Conservation (phyloP, 176 grass and related monocot species). For the Dendrocalamus sinicus region DNA sequence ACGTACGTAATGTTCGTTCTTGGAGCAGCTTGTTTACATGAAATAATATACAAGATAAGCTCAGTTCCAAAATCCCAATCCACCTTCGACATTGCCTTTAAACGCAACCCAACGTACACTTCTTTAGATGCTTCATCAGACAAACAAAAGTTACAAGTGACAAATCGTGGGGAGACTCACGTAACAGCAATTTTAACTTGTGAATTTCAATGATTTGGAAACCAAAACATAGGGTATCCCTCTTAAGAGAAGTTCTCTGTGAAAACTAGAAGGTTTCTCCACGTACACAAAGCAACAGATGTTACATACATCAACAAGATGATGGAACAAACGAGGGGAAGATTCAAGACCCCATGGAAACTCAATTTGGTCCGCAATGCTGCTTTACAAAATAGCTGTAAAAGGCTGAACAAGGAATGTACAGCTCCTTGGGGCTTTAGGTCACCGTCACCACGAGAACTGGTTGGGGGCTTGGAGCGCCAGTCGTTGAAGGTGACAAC, state of each 20-base stretch:
- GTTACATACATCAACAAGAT: neutral
- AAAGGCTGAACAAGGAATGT: neutral
- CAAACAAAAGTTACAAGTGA: too few relatives aligned
- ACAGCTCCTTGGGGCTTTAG: neutral
- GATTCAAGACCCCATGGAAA: neutral
- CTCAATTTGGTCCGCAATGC: neutral
- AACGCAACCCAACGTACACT: too few relatives aligned
- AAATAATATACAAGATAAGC: too few relatives aligned
- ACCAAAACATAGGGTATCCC: too few relatives aligned
- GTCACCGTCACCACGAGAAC: neutral
- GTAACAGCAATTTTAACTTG: too few relatives aligned
- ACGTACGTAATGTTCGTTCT: too few relatives aligned
- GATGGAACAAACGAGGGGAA: neutral
- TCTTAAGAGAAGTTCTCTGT: neutral
- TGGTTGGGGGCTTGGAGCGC: neutral
- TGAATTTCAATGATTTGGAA: too few relatives aligned
- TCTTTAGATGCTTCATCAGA: too few relatives aligned
- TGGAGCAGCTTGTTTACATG: too few relatives aligned
- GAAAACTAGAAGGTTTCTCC: neutral
- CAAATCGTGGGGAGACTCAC: too few relatives aligned
- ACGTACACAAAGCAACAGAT: constrained; percentile 8
- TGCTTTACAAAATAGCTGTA: constrained; percentile 1
- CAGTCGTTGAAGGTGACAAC: neutral
- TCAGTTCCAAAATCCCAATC: too few relatives aligned
- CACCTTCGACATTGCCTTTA: too few relatives aligned